A percentile compares a stretch with the other conserved stretches of the same genome.
Evolutionary conservation across 1,284 basidiomycete species (phyloP).

Genomic region (Meira nashicola): DNA sequence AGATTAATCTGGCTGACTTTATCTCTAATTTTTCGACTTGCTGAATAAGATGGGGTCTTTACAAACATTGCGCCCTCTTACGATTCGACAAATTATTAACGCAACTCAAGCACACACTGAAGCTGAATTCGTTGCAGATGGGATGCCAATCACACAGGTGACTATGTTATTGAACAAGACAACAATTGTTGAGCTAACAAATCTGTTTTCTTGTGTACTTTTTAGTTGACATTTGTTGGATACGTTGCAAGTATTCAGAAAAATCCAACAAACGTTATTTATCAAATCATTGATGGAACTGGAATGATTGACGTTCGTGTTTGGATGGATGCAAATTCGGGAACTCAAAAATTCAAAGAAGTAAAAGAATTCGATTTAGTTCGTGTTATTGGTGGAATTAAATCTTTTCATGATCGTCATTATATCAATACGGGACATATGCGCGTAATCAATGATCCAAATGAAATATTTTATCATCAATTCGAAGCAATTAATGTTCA

Average conservation of each 20-base stretch:
- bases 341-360: constrained; percentile 54
- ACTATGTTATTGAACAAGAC: constrained; percentile 33
- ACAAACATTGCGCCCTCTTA: constrained; percentile 65
- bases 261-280: constrained; percentile 76
- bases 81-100: constrained; percentile 71
- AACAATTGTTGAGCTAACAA: constrained; percentile 2
- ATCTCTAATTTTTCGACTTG: background rate
- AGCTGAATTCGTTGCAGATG: constrained; percentile 79
- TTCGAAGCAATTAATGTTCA: constrained; percentile 59
- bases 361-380: constrained; percentile 71
- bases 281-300: constrained; percentile 81
- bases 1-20: constrained; percentile 7
- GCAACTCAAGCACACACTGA: constrained; percentile 80
- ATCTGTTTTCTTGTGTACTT: background rate
- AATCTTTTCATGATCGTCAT: constrained; percentile 75
- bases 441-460: constrained; percentile 62
- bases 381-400: constrained; percentile 82
- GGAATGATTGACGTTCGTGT: constrained; percentile 79
- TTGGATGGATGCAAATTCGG: constrained; percentile 71
- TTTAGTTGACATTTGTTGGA: constrained; percentile 63
- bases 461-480: constrained; percentile 79
- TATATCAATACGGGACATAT: constrained; percentile 60
- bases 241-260: constrained; percentile 67
- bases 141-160: constrained; percentile 74
- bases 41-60: constrained; percentile 22